Evolutionary conservation across 257 asterid genomes (phyloP), one percentile per base, ranked within the genome.

Genomic region (Plantago major): DNA sequence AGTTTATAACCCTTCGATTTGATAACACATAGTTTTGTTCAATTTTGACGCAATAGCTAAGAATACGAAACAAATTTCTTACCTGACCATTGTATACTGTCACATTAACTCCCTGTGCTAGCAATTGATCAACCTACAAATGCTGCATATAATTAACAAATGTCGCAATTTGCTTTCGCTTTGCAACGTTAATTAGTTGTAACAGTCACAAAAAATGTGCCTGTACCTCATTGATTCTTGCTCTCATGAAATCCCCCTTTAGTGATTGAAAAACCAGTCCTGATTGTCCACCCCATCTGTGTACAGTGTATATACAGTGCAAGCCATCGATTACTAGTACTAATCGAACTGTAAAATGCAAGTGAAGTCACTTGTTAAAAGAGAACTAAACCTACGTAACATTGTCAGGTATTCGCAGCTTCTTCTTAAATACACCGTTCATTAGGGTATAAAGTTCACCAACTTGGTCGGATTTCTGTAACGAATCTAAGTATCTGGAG

Each of bases 21-120:
- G 26, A 2, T 22, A 22, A 22, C 26, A 22, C 26, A 22, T 22
- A 22, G 26, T 22, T 22, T 22, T 22, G 1, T 22, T 22, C 26
- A 22, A 22, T 22, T 22, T 22, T 22, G 26, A 2, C 2, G 26
- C 26, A 22, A 22, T 22, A 22, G 26, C 26, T 22, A 22, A 22
- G 26, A 22, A 22, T 22, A 22, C 1, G 26, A 22, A 22, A 22
- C 26, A 22, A 33, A 33, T 33, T 33, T 33, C 89, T 66, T 80
- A 92, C 99, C 65, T 92, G 99, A 12, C 99, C 99, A 76, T 78
- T 89, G 66, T 89, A 92, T 58, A 92, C 58, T 1, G 97, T 89
- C 26, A 92, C 64, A 77, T 89, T 80, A 61, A 92, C 95, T 62
- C 99, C 99, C 70, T 77, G 87, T 11, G 89, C 84, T 48, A 92